Base-by-base conservation (phyloP, 2,329 filamentous ascomycete genomes). In the Ophiosphaerella narmari region DNA sequence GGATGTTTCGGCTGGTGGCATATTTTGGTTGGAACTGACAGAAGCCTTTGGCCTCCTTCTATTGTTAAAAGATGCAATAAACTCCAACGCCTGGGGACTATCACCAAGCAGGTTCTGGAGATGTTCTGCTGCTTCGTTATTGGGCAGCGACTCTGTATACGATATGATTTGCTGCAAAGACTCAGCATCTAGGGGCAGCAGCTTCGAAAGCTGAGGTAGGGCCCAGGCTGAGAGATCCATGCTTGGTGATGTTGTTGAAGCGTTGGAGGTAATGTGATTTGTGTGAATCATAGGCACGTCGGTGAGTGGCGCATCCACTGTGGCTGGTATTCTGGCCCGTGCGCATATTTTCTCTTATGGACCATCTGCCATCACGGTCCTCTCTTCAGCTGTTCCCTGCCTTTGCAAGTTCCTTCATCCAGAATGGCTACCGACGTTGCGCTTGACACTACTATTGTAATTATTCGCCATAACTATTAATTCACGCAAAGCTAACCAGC, bases 41-140 rank as follows among this genome's bases (percentile, higher is more conserved):
- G 67, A 50, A 29, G 67, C 62, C 26, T 67, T 73, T 26, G 72
- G 67, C 44, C 70, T 73, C 52, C 83, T 77, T 47, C 83, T 84
- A 3, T 86, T 83, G 69, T 96, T 97, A 75, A 89, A 90, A 9
- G 82, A 82, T 18, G 86, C 80, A 52, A 90, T 89, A 66, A 90
- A 90, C 60, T 89, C 86, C 43, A 89, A 73, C 2, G 84, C 82
- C 62, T 88, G 86, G 1, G 91, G 84, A 6, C 89, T 91, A 71
- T 96, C 91, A 42, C 93, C 94, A 0, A 99, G 82, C 45, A 99
- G 79, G 67, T 94, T 91, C 71, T 86, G 88, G 54, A 99, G 87
- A 73, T 97, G 91, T 36, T 91, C 86, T 43, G 86, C 91, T 12
- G 90, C 89, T 57, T 88, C 89, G 43, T 85, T 76, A 67, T 88